Conservation (phyloP, 176 grass and related monocot genomes). For the Carex littledalei region DNA sequence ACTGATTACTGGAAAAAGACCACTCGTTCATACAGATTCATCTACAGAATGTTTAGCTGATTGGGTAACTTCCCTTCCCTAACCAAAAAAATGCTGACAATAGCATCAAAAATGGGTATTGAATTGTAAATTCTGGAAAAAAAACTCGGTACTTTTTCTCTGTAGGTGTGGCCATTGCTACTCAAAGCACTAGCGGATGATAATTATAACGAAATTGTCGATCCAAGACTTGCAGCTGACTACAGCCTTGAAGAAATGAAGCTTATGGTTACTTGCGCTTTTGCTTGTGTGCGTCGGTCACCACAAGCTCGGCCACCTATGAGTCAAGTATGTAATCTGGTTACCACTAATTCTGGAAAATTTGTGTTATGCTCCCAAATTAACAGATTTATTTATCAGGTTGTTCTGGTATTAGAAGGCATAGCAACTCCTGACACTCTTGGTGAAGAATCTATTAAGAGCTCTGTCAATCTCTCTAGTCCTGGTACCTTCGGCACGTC, state of each 20-base stretch:
- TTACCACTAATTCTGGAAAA: neutral
- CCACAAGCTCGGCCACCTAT: constrained; percentile 12
- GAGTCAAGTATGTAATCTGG: constrained; percentile 19
- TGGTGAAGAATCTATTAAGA: neutral
- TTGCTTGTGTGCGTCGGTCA: constrained; percentile 18
- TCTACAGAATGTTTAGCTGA: constrained; percentile 6
- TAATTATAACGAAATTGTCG: constrained; percentile 8
- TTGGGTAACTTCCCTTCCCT: constrained; percentile 6
- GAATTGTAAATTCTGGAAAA: neutral
- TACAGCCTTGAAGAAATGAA: constrained; percentile 19
- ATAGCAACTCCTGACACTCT: neutral
- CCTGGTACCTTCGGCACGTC: neutral
- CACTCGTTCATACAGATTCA: constrained; percentile 27
- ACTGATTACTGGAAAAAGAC: constrained; percentile 53
- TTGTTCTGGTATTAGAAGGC: constrained; percentile 19
- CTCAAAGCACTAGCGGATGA: neutral
- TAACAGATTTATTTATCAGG: neutral
- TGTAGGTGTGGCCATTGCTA: constrained; percentile 22
- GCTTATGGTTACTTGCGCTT: constrained; percentile 24
- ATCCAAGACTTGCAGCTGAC: constrained; percentile 10
- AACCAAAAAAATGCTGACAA: neutral
- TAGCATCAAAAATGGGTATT: neutral
- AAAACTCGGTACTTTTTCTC: neutral
- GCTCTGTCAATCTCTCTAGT: neutral
- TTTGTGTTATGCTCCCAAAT: neutral